These are phyloP conservation scores for Volvox carteri DNA, from an alignment of 163 green algal genomes.

Conservation along the genomic window DNA sequence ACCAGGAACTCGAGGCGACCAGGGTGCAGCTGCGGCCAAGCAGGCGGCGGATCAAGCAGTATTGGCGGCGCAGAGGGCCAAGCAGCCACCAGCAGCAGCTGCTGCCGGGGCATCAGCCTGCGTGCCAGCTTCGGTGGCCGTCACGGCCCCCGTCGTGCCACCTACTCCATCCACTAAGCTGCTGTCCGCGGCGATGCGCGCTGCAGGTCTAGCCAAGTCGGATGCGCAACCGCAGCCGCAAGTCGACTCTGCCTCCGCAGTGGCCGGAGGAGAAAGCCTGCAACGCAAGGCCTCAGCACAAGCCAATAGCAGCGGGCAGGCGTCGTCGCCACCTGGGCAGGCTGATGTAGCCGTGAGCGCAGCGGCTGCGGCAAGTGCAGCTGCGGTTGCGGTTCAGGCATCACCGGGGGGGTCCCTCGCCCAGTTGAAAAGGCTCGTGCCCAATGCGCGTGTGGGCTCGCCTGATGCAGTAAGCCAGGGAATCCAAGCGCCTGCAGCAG, in stretches of 20 bases:
- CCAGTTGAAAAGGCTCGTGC: constrained; percentile 38
- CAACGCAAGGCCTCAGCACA: constrained; percentile 10
- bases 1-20: neutral
- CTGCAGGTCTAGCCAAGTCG: neutral
- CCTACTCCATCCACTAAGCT: constrained; percentile 47
- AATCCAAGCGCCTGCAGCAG: neutral
- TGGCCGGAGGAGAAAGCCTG: neutral
- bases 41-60: neutral
- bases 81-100: neutral
- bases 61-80: neutral
- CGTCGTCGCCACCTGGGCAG: neutral
- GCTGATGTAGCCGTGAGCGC: neutral
- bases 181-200: constrained; percentile 30
- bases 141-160: neutral
- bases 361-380: neutral
- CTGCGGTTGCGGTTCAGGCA: neutral
- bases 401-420: neutral
- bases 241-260: neutral
- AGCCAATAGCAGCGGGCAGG: neutral
- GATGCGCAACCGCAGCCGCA: neutral
- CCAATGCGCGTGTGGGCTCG: constrained; percentile 16
- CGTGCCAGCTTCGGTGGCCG: constrained; percentile 16
- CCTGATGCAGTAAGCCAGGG: neutral
- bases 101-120: neutral
- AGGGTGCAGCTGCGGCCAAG: neutral